Evolutionary conservation across 2,329 filamentous ascomycete species (phyloP).

Genomic region (Microdochium nivale): DNA sequence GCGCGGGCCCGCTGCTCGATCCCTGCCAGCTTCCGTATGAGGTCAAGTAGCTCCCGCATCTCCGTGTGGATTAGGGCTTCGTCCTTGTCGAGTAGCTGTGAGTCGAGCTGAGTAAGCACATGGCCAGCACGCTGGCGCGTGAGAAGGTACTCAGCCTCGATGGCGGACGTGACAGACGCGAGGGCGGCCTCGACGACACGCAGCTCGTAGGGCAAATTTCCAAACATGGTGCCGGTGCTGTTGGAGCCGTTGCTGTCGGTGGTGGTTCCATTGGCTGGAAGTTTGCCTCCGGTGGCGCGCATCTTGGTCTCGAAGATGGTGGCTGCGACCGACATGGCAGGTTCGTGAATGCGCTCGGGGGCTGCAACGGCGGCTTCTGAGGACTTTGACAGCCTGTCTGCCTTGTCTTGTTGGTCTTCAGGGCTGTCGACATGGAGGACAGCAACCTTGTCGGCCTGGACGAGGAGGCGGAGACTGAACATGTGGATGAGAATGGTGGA

Average conservation of each 20-base stretch:
- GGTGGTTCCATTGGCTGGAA: neutral
- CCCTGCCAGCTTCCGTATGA: slow-evolving; percentile 12
- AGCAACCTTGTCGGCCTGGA: slow-evolving; percentile 20
- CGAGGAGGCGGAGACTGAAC: slow-evolving; percentile 24
- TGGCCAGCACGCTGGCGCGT: slow-evolving; percentile 4
- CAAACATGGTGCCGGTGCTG: neutral
- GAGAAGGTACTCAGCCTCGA: slow-evolving; percentile 22
- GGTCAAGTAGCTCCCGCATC: slow-evolving; percentile 15
- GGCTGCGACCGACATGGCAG: neutral
- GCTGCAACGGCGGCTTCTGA: neutral
- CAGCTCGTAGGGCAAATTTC: slow-evolving; percentile 20
- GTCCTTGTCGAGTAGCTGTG: slow-evolving; percentile 8
- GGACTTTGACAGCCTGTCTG: slow-evolving; percentile 6
- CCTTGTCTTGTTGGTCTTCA: neutral
- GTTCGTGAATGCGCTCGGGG: neutral
- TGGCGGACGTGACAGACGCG: slow-evolving; percentile 19
- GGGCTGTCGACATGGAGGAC: slow-evolving; percentile 15
- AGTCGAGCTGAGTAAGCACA: slow-evolving; percentile 7
- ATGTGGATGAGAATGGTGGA: slow-evolving; percentile 22
- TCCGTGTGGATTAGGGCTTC: neutral
- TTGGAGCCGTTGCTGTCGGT: neutral
- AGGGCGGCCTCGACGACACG: slow-evolving; percentile 24
- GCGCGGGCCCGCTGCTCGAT: slow-evolving; percentile 23
- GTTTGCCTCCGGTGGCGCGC: neutral
- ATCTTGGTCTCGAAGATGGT: neutral